Base-by-base conservation (phyloP, 257 asterid species). In the Sherardia arvensis region DNA sequence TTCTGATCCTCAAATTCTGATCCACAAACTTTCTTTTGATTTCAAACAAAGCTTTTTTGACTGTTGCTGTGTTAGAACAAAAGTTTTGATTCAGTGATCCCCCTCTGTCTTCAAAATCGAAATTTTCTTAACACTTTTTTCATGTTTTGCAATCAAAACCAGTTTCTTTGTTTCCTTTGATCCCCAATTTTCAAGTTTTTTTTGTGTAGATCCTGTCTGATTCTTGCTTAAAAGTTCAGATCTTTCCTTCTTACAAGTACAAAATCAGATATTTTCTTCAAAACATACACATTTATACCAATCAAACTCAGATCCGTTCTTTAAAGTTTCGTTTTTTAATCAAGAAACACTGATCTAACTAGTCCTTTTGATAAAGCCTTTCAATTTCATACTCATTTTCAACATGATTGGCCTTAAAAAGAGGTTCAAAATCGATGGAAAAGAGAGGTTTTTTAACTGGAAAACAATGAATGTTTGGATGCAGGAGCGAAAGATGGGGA, bases 401-500 rank as follows among this genome's bases (percentile, higher is more conserved):
- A 15, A 40, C 51, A 15, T 0, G 45, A 10, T 43, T 43, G 49
- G 20, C 20, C 49, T 43, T 14, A 14, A 43, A 34, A 43, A 43
- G 49, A 40, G 49, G n/a, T 12, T 17, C 18, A 38, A 12, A 1
- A 36, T 36, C 45, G 11, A 10, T 36, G 14, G 34, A 1, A 38
- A n/a, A n/a, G n/a, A n/a, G n/a, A n/a, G n/a, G n/a, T n/a, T n/a
- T n/a, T n/a, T n/a, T n/a, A n/a, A n/a, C n/a, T 36, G 45, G 43
- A 36, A 10, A 12, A 2, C 6, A 10, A 12, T 47, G 11, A 22
- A 48, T 21, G 30, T 29, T 18, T 30, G 5, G 38, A 28, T 59
- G 64, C 34, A 54, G 20, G 56, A 49, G 0, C 56, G 21, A 17
- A 36, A 21, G 47, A 77, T 78, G 83, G 80, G 83, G 28, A 78